Base-by-base conservation (phyloP, 2,329 filamentous ascomycete species). In the Kalmusia sp. region DNA sequence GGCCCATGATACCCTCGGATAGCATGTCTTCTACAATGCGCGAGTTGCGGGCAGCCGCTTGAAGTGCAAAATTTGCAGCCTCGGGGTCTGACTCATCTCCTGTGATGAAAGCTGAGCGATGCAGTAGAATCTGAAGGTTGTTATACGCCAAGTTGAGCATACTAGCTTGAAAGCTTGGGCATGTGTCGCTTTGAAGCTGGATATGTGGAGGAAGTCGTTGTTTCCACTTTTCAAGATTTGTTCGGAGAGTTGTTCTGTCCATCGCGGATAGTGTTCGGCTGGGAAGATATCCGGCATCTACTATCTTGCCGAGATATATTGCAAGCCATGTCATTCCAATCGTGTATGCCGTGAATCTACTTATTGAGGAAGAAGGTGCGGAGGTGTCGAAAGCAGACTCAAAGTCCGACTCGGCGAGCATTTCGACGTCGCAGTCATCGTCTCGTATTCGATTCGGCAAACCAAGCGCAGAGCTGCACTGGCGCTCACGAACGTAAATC, bases 401-500 rank as follows among this genome's bases (percentile, higher is more conserved):
- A 25, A 79, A 73, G 60, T 80, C 76, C 0, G 66, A 61, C 11
- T 64, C 52, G 4, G 70, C 60, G 1, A 80, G 67, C 40, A 74
- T 69, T 7, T 74, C 72, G 6, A 79, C 68, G 51, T 82, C 79
- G 49, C 80, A 81, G 30, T 82, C 80, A 51, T 81, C 77, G 25
- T 82, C 78, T 6, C 77, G 76, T 28, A 82, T 80, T 1, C 79
- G 71, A 38, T 76, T 76, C 0, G 80, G 80, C 1, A 82, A 61
- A 1, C 80, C 79, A 5, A 78, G 58, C 8, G 79, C 77, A 2
- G 78, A 75, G 1, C 77, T 75, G 21, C 74, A 77, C 60, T 82
- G 80, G 39, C 79, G 75, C 47, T 82, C 80, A 8, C 80, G 70
- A 40, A 82, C 73, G 49, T 84, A 83, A 6, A 83, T 76, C 5